phyloP scores from a whole-genome alignment of 306 rosid species.

The Abrus pulchellus region DNA sequence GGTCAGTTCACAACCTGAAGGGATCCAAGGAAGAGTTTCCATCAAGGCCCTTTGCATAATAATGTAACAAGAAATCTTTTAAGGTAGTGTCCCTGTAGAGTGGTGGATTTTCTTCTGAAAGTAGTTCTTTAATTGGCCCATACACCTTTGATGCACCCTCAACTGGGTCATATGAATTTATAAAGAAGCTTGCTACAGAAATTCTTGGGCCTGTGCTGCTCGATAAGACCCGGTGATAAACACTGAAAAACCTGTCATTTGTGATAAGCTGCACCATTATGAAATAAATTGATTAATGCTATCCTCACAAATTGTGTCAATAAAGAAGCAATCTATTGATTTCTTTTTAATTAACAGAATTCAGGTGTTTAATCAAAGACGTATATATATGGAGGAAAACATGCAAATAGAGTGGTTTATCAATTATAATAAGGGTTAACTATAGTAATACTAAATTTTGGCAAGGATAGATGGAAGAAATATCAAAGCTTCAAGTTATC shows the following conservation, averaged over 20 bases:
- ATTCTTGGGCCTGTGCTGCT: conserved; percentile 50
- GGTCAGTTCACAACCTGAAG: conserved; percentile 52
- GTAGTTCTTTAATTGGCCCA: conserved; percentile 67
- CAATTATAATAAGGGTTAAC: neutral
- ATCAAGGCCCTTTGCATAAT: conserved; percentile 47
- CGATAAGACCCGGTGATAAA: conserved; percentile 50
- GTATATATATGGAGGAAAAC: neutral
- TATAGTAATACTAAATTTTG: neutral
- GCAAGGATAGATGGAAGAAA: neutral
- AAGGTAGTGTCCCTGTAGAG: conserved; percentile 50
- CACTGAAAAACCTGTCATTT: conserved; percentile 51
- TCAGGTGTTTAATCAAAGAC: neutral
- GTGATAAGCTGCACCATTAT: conserved; percentile 51
- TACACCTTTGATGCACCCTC: conserved; percentile 41
- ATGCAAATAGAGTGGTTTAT: neutral
- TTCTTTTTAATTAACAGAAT: neutral
- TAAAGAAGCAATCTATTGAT: neutral
- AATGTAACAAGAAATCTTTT: conserved; percentile 35
- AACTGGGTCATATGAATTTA: conserved; percentile 6
- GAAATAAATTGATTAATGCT: neutral
- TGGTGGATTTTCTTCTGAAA: conserved; percentile 62
- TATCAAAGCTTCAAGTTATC: neutral
- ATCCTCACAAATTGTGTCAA: neutral
- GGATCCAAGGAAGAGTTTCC: conserved; percentile 51
- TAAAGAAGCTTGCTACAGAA: conserved; percentile 55